Percentiles rank a stretch among this genome's conserved stretches.
phyloP scores from a whole-genome alignment of 2,329 filamentous ascomycete genomes.

The Torrubiellomyces zombiae region DNA sequence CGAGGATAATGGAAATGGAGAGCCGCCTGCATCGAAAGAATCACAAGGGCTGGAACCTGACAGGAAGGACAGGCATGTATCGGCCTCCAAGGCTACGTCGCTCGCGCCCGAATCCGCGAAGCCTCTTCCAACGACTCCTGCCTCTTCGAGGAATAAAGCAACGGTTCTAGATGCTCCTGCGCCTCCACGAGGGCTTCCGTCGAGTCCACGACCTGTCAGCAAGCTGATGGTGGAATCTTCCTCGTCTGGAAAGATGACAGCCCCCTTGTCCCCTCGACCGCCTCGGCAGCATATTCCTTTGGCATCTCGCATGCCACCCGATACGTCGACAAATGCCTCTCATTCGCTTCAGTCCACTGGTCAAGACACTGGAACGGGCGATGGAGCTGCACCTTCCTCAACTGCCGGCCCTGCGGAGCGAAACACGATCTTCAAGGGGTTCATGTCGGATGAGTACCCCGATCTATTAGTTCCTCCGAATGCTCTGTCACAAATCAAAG shows the following conservation, averaged over 20 bases:
- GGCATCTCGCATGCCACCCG: conserved; percentile 26
- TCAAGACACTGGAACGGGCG: conserved; percentile 1
- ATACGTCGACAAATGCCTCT: conserved; percentile 3
- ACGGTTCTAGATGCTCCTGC: conserved; percentile 16
- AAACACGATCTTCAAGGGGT: conserved; percentile 51
- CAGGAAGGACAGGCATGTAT: too few species aligned
- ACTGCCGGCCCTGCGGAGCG: conserved; percentile 25
- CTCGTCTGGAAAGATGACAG: conserved; percentile 29
- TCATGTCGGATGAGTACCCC: conserved; percentile 75
- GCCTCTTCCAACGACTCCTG: conserved; percentile 15
- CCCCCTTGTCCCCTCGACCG: conserved; percentile 54
- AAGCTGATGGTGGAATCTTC: conserved; percentile 38
- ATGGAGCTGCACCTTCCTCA: neutral
- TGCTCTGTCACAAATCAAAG: conserved; percentile 67
- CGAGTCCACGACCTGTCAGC: conserved; percentile 39
- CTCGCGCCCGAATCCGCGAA: neutral
- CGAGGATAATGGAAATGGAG: conserved; percentile 69
- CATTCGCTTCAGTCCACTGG: conserved; percentile 3
- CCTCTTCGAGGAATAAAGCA: conserved; percentile 33
- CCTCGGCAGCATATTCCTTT: conserved; percentile 56
- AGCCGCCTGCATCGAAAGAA: conserved; percentile 48
- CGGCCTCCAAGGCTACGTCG: conserved; percentile 42
- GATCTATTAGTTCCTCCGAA: conserved; percentile 76
- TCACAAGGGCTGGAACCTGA: conserved; percentile 50
- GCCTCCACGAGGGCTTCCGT: conserved; percentile 37